Conservation (phyloP, 352 stramenopile genomes). For the Phytophthora sp. region DNA sequence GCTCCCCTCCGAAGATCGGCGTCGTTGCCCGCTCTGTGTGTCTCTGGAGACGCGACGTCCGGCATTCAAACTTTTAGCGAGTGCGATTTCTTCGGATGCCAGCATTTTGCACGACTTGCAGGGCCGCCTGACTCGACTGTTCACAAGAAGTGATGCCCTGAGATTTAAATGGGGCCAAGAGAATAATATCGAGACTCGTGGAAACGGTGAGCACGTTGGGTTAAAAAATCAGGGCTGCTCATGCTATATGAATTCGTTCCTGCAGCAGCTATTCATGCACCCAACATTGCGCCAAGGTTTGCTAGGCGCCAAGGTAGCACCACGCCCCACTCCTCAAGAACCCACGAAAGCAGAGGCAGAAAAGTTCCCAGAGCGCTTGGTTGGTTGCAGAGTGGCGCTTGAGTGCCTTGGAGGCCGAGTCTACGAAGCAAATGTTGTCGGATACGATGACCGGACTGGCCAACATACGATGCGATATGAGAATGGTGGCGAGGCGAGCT, state of each 20-base stretch:
- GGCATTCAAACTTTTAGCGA: conserved; percentile 84
- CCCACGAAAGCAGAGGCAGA: conserved; percentile 92
- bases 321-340: conserved; percentile 56
- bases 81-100: conserved; percentile 72
- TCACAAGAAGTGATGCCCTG: conserved; percentile 65
- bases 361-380: conserved; percentile 69
- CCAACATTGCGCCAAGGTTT: conserved; percentile 80
- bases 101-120: conserved; percentile 70
- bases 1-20: conserved; percentile 65
- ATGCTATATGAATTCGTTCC: conserved; percentile 99
- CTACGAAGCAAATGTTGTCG: conserved; percentile 93
- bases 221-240: conserved; percentile 99
- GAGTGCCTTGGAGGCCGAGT: conserved; percentile 94
- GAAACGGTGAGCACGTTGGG: conserved; percentile 89
- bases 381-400: conserved; percentile 88
- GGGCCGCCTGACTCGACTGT: conserved; percentile 59
- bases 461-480: conserved; percentile 89
- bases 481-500: conserved; percentile 84
- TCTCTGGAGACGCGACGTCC: conserved; percentile 78
- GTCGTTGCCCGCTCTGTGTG: conserved; percentile 74
- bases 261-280: conserved; percentile 98
- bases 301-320: conserved; percentile 70
- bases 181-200: conserved; percentile 80
- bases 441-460: conserved; percentile 82
- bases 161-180: conserved; percentile 85